These are phyloP conservation scores for Linum usitatissimum DNA, from an alignment of 345 rosid genomes.

Conservation along the genomic window DNA sequence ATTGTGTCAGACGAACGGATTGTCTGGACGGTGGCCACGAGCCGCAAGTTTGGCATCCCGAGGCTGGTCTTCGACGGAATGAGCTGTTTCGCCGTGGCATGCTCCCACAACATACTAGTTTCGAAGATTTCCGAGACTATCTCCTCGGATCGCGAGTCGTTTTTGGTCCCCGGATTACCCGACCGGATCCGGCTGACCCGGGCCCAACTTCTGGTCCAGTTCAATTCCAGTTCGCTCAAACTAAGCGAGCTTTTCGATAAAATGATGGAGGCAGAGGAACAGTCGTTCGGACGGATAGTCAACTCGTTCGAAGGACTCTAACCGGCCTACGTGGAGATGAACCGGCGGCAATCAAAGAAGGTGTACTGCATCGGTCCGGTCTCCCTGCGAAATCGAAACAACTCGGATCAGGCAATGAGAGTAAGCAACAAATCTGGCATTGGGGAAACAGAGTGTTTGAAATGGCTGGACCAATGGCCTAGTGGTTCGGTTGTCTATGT, in stretches of 20 bases:
- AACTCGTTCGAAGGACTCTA: constrained; percentile 25
- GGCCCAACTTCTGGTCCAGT: constrained; percentile 15
- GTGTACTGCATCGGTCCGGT: constrained; percentile 36
- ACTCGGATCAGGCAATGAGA: constrained; percentile 17
- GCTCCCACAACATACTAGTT: no score
- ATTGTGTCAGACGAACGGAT: constrained; percentile 24
- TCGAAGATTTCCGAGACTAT: background rate
- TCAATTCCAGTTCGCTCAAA: background rate
- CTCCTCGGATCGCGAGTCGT: constrained; percentile 15
- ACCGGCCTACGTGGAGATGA: constrained; percentile 7
- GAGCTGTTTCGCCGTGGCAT: constrained; percentile 7
- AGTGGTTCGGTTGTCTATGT: constrained; percentile 25
- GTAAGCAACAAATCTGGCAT: constrained; percentile 16
- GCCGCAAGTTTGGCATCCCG: constrained; percentile 15
- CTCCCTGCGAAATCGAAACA: constrained; percentile 15
- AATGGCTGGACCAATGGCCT: constrained; percentile 27
- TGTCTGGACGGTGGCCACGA: constrained; percentile 16
- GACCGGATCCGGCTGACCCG: constrained; percentile 17
- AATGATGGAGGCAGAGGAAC: constrained; percentile 13
- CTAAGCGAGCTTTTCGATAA: background rate
- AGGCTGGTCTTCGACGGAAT: constrained; percentile 21
- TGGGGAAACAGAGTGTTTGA: constrained; percentile 12
- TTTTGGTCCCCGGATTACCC: constrained; percentile 27
- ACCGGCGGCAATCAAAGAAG: constrained; percentile 9
- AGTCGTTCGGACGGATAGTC: constrained; percentile 24